Base-by-base conservation (phyloP, 2,329 filamentous ascomycete genomes). In the Xenosphaeropsis pyriputrescens region DNA sequence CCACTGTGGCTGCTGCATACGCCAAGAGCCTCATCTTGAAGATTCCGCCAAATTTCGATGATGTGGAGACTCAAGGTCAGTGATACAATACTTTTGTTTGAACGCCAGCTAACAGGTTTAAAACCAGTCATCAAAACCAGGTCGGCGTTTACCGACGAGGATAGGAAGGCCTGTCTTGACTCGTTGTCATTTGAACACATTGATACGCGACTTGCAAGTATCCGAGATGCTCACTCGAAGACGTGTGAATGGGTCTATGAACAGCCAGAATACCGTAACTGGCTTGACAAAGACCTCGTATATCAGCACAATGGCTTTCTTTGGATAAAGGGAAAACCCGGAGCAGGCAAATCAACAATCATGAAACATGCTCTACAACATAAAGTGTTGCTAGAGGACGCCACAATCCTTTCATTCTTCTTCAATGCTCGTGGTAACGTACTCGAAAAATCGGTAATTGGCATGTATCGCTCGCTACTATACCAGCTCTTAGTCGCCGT, bases 281-380 rank as follows among this genome's bases (percentile, higher is more conserved):
- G 62, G 64, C 50, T 58, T n/a, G 47, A 63, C 30, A 5, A 16
- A 14, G 11, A 11, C 16, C 16, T 32, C 6, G 11, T 16, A 5
- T 5, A 11, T 11, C n/a, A 54, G 2, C 54, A 63, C 29, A 41
- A 53, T 18, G 61, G 62, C 5, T 57, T 68, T 26, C 42, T 69
- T 0, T 68, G 63, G 64, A 62, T 69, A 19, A 33, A 19, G 8
- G 65, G 65, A 0, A 65, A 67, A 9, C 57, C 62, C 1, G 63
- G 63, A 0, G 51, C 56, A 2, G 61, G 63, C 0, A 70, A 70
- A 38, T 70, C 60, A 12, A 61, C 56, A 2, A 39, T 61, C 18
- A 60, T 62, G 53, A 61, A 62, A 39, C 52, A 53, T 19, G 18
- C 18, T 8, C 8, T 19, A 5, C 5, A 19, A 19, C 8, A 5